Conservation (phyloP, 331 rosid genomes). For the Pyrus hybrid region DNA sequence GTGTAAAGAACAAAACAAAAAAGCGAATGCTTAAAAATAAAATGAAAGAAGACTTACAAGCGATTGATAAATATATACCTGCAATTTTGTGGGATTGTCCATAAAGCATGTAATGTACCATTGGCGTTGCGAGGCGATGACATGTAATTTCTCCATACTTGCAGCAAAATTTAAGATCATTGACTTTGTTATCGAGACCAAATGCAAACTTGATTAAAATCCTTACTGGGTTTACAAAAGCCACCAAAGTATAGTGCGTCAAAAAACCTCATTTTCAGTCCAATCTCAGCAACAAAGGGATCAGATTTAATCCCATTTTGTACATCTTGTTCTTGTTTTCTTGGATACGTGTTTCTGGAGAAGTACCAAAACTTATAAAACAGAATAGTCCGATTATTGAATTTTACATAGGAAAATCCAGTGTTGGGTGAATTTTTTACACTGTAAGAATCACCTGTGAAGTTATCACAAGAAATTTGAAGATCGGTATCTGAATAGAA, state of each 20-base stretch:
- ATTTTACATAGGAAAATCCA: slow-evolving; percentile 59
- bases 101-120: slow-evolving; percentile 19
- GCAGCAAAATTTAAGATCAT: slow-evolving; percentile 57
- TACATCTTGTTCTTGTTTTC: slow-evolving; percentile 51
- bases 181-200: slow-evolving; percentile 54
- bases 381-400: slow-evolving; percentile 31
- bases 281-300: slow-evolving; percentile 17
- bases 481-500: slow-evolving; percentile 51
- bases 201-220: slow-evolving; percentile 42
- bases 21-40: background rate
- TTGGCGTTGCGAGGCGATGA: background rate
- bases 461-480: slow-evolving; percentile 65
- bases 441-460: slow-evolving; percentile 32
- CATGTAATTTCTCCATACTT: slow-evolving; percentile 54
- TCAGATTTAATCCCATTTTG: slow-evolving; percentile 43
- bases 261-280: slow-evolving; percentile 49
- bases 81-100: slow-evolving; percentile 66
- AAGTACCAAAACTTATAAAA: slow-evolving; percentile 67
- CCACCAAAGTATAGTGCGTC: slow-evolving; percentile 58
- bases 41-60: too few species aligned
- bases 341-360: slow-evolving; percentile 28
- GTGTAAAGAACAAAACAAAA: background rate
- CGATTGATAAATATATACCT: slow-evolving; percentile 24
- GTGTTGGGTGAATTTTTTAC: slow-evolving; percentile 42
- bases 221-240: slow-evolving; percentile 46